Base-by-base conservation (phyloP, 1,284 basidiomycete species). In the Sporisorium iseilematis-ciliati region DNA sequence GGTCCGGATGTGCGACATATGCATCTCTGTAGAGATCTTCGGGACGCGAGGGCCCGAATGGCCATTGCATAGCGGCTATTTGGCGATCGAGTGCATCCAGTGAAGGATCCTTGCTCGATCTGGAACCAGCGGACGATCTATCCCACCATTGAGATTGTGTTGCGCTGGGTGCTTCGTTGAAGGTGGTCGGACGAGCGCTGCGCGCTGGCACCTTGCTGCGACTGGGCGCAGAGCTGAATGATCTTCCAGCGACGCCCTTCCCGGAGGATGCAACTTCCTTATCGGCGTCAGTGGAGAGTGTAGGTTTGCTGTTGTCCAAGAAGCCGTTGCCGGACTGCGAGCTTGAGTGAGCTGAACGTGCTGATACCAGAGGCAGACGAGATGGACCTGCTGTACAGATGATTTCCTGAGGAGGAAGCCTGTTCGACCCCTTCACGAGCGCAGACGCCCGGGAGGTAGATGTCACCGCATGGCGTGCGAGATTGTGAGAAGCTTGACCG, bases 1-100 rank as follows among this genome's bases (percentile, higher is more conserved):
- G 73, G 33, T 71, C 68, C 4, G 73, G 73, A 38, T 71, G 64
- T 1, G 61, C 67, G 4, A 75, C 42, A n/a, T 71, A 75, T 23
- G 73, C 57, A 40, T 75, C 73, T 49, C 73, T 62, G 42, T 70
- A 75, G 26, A 75, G 56, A 10, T 75, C 67, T 21, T 71, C 41
- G 14, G 67, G 57, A 14, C 60, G 65, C n/a, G 68, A 63, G 12
- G 65, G 54, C 4, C 52, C 57, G 26, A 75, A 75, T 1, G 64
- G 68, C 69, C 69, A 72, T 14, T 41, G 51, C 18, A 41, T 41
- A 6, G 69, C 59, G 18, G 55, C 57, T 40, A 65, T 50, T 29
- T 65, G 64, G 11, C 61, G 57, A 25, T 65, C 41, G 20, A 64
- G 48, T 31, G 59, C 60, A 12, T 73, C 57, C 40, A 69, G 31